Percentiles rank a stretch among this genome's conserved stretches.
Evolutionary conservation across 768 basidiomycete genomes (phyloP).

Genomic region (Hericium coralloides): DNA sequence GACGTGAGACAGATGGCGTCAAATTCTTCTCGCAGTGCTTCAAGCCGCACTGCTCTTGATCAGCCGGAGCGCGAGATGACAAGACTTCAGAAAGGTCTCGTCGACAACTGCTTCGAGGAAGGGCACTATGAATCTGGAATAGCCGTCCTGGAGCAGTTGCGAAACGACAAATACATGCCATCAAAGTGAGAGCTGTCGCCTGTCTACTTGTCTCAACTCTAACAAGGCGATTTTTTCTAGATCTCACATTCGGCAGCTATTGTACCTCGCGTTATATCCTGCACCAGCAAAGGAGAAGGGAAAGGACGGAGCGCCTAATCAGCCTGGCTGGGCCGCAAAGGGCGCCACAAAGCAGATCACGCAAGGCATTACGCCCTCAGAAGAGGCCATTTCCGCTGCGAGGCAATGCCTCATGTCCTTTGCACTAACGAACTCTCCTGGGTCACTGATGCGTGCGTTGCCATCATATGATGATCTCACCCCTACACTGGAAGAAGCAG

Average conservation of each 20-base stretch:
- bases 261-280: conserved; percentile 16
- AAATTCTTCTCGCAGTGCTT: too few relatives aligned
- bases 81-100: conserved; percentile 28
- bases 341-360: conserved; percentile 11
- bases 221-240: background rate
- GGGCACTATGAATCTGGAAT: conserved; percentile 68
- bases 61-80: conserved; percentile 1
- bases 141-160: conserved; percentile 50
- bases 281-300: background rate
- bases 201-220: background rate
- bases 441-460: conserved; percentile 10
- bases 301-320: conserved; percentile 1
- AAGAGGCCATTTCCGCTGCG: conserved; percentile 5
- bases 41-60: background rate
- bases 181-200: conserved; percentile 36
- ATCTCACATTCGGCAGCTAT: conserved; percentile 13
- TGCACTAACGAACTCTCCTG: conserved; percentile 11
- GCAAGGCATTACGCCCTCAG: conserved; percentile 7
- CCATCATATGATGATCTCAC: conserved; percentile 11
- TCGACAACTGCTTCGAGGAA: conserved; percentile 72
- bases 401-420: conserved; percentile 10
- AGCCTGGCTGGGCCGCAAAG: conserved; percentile 1
- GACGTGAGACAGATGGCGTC: background rate
- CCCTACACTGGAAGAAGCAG: background rate
- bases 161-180: conserved; percentile 48